Evolutionary conservation across 345 rosid genomes (phyloP).

Genomic region (Gynandropsis gynandra): DNA sequence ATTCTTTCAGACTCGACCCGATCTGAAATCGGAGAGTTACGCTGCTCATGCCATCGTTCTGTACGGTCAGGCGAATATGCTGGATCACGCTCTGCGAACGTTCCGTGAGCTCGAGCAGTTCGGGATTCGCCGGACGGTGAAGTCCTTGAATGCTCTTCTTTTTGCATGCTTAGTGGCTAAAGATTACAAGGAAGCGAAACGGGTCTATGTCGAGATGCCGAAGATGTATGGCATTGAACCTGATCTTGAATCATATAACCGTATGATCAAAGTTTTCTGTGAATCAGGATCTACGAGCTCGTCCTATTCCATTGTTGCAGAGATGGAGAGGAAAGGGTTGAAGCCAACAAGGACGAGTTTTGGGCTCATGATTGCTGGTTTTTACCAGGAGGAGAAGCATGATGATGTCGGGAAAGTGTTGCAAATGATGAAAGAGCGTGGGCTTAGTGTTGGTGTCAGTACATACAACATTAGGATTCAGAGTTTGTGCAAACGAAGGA

Average conservation of each 20-base stretch:
- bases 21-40: conserved; percentile 53
- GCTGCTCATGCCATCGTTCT: conserved; percentile 55
- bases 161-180: conserved; percentile 55
- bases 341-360: conserved; percentile 46
- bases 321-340: conserved; percentile 63
- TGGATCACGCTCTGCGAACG: conserved; percentile 45
- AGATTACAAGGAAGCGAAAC: conserved; percentile 46
- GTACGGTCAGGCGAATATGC: conserved; percentile 75
- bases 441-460: conserved; percentile 31
- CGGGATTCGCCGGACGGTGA: conserved; percentile 42
- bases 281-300: conserved; percentile 62
- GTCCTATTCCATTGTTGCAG: conserved; percentile 51
- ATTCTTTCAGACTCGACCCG: too few relatives aligned
- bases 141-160: conserved; percentile 55
- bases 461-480: conserved; percentile 54
- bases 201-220: conserved; percentile 58
- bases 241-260: conserved; percentile 55
- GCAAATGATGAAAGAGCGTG: conserved; percentile 49
- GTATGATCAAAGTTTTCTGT: conserved; percentile 53
- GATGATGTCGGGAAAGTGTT: conserved; percentile 68
- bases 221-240: conserved; percentile 43
- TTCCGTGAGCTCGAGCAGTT: conserved; percentile 45
- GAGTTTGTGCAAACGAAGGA: conserved; percentile 60
- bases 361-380: conserved; percentile 50
- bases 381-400: conserved; percentile 63